Percentiles rank a stretch among this genome's conserved stretches.
Conservation (phyloP, 345 rosid genomes). For the Microcos paniculata region DNA sequence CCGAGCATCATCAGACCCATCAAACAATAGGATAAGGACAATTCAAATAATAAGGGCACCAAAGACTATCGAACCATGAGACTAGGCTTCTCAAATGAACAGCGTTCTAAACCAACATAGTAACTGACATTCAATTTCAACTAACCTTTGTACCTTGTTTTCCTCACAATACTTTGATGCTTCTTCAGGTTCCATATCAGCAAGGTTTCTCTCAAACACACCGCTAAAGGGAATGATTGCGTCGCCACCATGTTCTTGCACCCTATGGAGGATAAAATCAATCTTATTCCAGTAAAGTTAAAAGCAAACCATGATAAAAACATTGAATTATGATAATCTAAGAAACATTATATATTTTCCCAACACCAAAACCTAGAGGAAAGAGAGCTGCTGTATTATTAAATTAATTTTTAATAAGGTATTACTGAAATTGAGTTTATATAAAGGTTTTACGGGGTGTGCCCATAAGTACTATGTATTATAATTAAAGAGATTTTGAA, state of each 20-base stretch:
- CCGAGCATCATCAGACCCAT: background rate
- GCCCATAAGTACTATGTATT: background rate
- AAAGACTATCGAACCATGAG: background rate
- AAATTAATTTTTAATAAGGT: background rate
- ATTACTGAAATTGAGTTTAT: background rate
- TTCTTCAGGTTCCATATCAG: conserved; percentile 78
- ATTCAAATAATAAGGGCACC: background rate
- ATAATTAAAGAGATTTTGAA: background rate
- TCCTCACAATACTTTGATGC: conserved; percentile 89
- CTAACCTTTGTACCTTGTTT: conserved; percentile 93
- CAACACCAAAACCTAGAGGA: background rate
- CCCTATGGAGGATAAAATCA: conserved; percentile 49
- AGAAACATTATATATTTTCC: background rate
- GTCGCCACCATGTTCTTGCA: conserved; percentile 96
- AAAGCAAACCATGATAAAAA: background rate
- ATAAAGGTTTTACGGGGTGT: background rate
- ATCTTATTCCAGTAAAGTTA: background rate
- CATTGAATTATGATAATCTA: background rate
- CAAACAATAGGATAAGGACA: background rate
- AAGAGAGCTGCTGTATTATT: background rate
- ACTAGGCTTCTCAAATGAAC: background rate
- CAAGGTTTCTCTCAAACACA: conserved; percentile 69
- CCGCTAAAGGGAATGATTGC: conserved; percentile 93
- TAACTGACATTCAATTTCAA: conserved; percentile 9
- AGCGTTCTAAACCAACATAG: background rate